These are phyloP conservation scores for Trichoderma koningiopsis DNA, from an alignment of 2,329 filamentous ascomycete genomes.

Conservation along the genomic window DNA sequence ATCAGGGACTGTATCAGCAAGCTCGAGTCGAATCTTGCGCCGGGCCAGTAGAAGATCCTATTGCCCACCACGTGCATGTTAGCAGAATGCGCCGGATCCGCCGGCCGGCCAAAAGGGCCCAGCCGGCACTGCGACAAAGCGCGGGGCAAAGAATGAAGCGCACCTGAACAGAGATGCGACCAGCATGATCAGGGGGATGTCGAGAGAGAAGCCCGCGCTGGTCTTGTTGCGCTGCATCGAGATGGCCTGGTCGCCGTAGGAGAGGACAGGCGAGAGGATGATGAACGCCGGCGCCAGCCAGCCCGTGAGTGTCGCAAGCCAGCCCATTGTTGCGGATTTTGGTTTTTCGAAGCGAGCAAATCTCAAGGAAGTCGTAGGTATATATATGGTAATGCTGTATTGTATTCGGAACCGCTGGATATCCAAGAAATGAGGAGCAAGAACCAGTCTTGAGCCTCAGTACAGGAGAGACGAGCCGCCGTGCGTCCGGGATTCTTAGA, in stretches of 20 bases:
- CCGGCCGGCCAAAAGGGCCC: background rate
- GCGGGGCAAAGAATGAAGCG: constrained; percentile 24
- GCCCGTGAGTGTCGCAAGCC: constrained; percentile 54
- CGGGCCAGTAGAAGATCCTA: constrained; percentile 72
- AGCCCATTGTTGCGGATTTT: constrained; percentile 37
- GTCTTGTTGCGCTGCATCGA: constrained; percentile 66
- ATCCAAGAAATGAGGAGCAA: constrained; percentile 10
- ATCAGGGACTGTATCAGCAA: constrained; percentile 66
- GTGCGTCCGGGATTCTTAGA: background rate
- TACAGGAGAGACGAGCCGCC: background rate
- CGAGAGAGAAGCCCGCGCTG: constrained; percentile 69
- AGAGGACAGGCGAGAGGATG: constrained; percentile 63
- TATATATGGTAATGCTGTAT: background rate
- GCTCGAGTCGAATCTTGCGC: constrained; percentile 64
- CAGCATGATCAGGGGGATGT: constrained; percentile 73
- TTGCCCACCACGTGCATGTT: constrained; percentile 26
- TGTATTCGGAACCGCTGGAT: constrained; percentile 1
- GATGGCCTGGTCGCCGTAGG: constrained; percentile 66
- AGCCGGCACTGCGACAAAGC: background rate
- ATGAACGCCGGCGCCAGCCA: constrained; percentile 65
- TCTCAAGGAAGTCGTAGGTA: background rate
- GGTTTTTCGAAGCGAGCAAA: background rate
- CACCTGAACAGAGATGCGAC: constrained; percentile 67
- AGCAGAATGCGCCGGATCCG: constrained; percentile 23
- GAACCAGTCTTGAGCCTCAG: background rate